These are phyloP conservation scores for Cadophora luteo-olivacea DNA, from an alignment of 2,329 filamentous ascomycete genomes.

Conservation along the genomic window DNA sequence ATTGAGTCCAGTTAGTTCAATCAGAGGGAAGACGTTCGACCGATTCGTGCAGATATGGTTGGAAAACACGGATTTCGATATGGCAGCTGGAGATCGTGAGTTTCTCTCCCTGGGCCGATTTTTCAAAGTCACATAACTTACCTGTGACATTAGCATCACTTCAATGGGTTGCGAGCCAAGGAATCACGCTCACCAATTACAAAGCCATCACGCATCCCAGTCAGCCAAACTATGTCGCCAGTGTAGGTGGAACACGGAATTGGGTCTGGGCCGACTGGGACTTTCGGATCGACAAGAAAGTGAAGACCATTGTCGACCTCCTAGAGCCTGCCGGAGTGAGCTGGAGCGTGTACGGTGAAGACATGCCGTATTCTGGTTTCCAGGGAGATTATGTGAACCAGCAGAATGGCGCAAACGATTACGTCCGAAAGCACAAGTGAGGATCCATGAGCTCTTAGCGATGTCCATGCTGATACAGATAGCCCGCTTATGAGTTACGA, in stretches of 20 bases:
- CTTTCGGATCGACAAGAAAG: slow-evolving; percentile 62
- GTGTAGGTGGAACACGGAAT: slow-evolving; percentile 69
- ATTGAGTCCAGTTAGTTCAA: slow-evolving; percentile 63
- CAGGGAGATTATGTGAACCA: slow-evolving; percentile 71
- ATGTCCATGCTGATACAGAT: not conserved
- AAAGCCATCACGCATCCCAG: slow-evolving; percentile 73
- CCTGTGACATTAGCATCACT: slow-evolving; percentile 55
- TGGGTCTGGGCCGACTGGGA: slow-evolving; percentile 73
- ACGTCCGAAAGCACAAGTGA: slow-evolving; percentile 81
- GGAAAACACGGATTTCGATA: slow-evolving; percentile 75
- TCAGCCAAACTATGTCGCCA: slow-evolving; percentile 77
- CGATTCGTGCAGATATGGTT: slow-evolving; percentile 74
- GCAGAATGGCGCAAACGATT: slow-evolving; percentile 70
- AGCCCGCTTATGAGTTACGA: slow-evolving; percentile 66
- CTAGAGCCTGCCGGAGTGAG: slow-evolving; percentile 54
- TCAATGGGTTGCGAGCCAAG: slow-evolving; percentile 61
- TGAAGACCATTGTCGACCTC: slow-evolving; percentile 58
- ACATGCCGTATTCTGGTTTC: slow-evolving; percentile 76
- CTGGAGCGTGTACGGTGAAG: slow-evolving; percentile 77
- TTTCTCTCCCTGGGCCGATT: slow-evolving; percentile 23
- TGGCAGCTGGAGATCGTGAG: slow-evolving; percentile 66
- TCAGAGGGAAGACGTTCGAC: slow-evolving; percentile 75
- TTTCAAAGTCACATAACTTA: not conserved
- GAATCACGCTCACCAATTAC: slow-evolving; percentile 66
- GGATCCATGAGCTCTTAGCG: slow-evolving; percentile 23